Evolutionary conservation across 768 basidiomycete species (phyloP).

Genomic region (Tulasnella sp.): DNA sequence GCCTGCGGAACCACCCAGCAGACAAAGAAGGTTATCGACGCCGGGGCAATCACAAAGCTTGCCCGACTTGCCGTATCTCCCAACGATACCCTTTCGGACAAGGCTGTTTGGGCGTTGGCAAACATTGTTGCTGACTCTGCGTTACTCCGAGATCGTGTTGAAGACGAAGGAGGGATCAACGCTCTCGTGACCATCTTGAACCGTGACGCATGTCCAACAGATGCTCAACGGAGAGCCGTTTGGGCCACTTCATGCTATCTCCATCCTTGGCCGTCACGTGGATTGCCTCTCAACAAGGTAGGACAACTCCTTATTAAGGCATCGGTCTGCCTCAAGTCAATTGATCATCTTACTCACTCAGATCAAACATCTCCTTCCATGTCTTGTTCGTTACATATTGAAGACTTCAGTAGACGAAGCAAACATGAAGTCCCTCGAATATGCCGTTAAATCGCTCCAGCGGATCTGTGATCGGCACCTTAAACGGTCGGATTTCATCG

Average conservation of each 20-base stretch:
- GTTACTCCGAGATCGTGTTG: not conserved
- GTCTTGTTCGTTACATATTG: not conserved
- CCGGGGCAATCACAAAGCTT: not conserved
- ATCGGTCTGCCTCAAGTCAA: not conserved
- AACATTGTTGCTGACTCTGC: not conserved
- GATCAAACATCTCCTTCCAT: not conserved
- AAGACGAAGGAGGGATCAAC: not conserved
- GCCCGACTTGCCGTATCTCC: not conserved
- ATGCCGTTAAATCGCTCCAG: not conserved
- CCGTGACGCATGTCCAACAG: not conserved
- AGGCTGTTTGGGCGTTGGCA: not conserved
- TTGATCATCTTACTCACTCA: not conserved
- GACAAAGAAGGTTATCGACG: not conserved
- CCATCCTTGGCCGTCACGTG: not conserved
- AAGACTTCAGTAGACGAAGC: no score
- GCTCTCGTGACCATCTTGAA: not conserved
- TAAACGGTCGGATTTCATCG: not conserved
- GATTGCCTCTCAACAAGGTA: not conserved
- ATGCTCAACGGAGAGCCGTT: not conserved
- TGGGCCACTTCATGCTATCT: not conserved
- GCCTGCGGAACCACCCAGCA: not conserved
- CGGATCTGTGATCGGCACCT: not conserved
- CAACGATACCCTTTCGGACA: not conserved
- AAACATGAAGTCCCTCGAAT: not conserved
- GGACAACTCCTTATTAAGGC: not conserved